Percentiles rank a stretch among this genome's conserved stretches.
Evolutionary conservation across 108 stramenopile genomes (phyloP).

Genomic region (Conticribra guillardii): DNA sequence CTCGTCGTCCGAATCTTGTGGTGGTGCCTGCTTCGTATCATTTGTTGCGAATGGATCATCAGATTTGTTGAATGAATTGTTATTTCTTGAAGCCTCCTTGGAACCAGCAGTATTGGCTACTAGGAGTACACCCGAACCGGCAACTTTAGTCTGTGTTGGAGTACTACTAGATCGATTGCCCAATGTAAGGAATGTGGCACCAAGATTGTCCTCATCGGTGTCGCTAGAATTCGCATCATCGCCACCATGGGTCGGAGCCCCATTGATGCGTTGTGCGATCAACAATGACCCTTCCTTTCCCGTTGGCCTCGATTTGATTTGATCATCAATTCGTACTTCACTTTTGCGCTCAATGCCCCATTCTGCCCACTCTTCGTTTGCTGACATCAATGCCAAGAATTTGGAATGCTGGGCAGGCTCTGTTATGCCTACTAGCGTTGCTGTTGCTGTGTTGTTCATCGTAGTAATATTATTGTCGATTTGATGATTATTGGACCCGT

Average conservation of each 20-base stretch:
- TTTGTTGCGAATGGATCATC: neutral
- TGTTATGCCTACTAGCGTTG: no score
- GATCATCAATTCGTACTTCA: neutral
- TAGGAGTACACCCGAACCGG: no score
- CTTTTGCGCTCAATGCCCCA: constrained; percentile 17
- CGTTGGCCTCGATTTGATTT: neutral
- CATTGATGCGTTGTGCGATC: neutral
- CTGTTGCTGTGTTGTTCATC: neutral
- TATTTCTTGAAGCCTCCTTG: neutral
- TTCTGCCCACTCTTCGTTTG: constrained; percentile 41
- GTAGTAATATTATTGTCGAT: neutral
- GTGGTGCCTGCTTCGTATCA: neutral
- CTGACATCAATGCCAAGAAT: constrained; percentile 24
- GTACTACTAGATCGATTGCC: neutral
- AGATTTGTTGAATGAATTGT: neutral
- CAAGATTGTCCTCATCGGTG: constrained; percentile 24
- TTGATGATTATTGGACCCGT: neutral
- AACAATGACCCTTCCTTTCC: neutral
- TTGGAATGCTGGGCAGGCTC: constrained; percentile 5
- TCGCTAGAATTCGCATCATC: constrained; percentile 50
- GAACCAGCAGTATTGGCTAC: neutral
- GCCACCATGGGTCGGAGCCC: no score
- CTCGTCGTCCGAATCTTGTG: neutral
- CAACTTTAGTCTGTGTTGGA: neutral
- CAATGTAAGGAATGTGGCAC: constrained; percentile 27